Base-by-base conservation (phyloP, 768 basidiomycete species). In the Boletus reticuloceps region DNA sequence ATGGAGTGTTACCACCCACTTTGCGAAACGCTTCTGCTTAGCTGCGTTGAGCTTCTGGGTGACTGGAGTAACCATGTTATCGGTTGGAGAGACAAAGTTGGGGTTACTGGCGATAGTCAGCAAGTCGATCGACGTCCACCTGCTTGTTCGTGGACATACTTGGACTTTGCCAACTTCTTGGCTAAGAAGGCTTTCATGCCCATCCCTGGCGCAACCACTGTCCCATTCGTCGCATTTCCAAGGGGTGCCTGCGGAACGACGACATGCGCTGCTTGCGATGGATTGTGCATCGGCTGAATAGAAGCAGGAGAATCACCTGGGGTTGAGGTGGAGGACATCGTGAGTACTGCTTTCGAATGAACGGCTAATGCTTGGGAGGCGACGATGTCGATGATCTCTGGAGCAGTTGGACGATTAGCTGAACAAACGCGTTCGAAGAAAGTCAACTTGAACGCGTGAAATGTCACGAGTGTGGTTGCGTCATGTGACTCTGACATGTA, bases 21-120 rank as follows among this genome's bases (percentile, higher is more conserved):
- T 97, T 55, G 72, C 77, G 69, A 97, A 98, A 65, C 92, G 93
- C 73, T 93, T 92, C 80, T 96, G 94, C 81, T 85, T 95, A 4
- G 89, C 88, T 17, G 89, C 90, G 47, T 79, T 88, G 50, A 98
- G 81, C 72, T 98, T 98, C 74, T 94, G 89, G 7, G 94, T 91
- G 69, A 85, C 85, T 4, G 96, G 96, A 3, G 94, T 96, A 80
- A 98, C 84, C 72, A 98, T 79, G 68, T 89, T 91, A 72, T 99
- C 96, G 10, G 96, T 97, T 3, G 96, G 96, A 17, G 96, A 98
- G 65, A 95, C 78, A 67, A 83, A 93, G 34, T 83, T 84, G 20
- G 91, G 88, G 70, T 97, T 97, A 70, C 93, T 94, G 68, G 31
- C 16, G 16, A 56, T 17, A 37, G 50, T 62, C 63, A 58, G 53